Evolutionary conservation across 129 eudicot genomes (phyloP).

Genomic region (Lactuca sativa): DNA sequence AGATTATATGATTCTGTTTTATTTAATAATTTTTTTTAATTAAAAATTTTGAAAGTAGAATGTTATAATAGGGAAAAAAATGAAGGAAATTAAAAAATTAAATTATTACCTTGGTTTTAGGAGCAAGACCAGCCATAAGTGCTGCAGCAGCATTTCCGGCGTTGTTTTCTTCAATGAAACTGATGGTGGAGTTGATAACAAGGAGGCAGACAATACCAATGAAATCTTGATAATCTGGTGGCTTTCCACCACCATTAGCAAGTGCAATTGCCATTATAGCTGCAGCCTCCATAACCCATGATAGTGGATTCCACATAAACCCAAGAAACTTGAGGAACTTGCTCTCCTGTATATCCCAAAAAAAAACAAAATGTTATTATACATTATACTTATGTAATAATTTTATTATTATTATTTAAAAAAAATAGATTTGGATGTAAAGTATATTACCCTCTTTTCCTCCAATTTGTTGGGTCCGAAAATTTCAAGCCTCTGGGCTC

Average conservation of each 20-base stretch:
- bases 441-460: slow-evolving; percentile 45
- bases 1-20: too few species aligned
- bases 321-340: slow-evolving; percentile 70
- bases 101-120: slow-evolving; percentile 65
- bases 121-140: slow-evolving; percentile 80
- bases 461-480: slow-evolving; percentile 69
- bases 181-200: slow-evolving; percentile 71
- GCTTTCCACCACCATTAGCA: slow-evolving; percentile 68
- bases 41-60: not conserved
- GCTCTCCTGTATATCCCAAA: slow-evolving; percentile 50
- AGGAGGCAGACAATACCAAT: slow-evolving; percentile 60
- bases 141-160: slow-evolving; percentile 90
- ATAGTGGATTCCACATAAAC: slow-evolving; percentile 81
- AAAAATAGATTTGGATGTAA: too few species aligned
- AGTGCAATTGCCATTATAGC: slow-evolving; percentile 74
- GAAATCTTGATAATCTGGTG: slow-evolving; percentile 83
- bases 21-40: too few species aligned
- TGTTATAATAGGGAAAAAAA: not conserved
- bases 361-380: not conserved
- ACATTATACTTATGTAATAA: not conserved
- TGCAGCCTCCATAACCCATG: slow-evolving; percentile 86
- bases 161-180: slow-evolving; percentile 79
- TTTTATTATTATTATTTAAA: too few species aligned
- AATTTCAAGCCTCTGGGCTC: slow-evolving; percentile 47
- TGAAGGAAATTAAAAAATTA: not conserved